Conservation (phyloP, 169 alveolate species). For the Amoebophrya sp. region DNA sequence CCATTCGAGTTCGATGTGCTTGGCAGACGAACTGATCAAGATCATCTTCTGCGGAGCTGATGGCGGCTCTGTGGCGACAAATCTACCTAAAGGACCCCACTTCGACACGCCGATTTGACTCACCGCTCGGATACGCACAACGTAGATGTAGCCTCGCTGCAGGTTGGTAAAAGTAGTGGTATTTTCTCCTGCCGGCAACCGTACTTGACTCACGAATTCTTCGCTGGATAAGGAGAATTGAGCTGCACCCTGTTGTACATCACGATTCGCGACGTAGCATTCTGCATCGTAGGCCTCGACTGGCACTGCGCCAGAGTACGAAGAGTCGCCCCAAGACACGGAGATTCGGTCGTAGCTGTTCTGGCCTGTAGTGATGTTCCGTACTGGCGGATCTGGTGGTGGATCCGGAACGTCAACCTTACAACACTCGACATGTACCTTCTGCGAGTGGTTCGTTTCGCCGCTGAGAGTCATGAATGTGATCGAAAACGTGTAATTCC, state of each 20-base stretch:
- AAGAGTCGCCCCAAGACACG: neutral
- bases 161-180: neutral
- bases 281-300: neutral
- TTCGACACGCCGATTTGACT: neutral
- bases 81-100: neutral
- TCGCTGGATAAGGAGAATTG: neutral
- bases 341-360: neutral
- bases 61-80: neutral
- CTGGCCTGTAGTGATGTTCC: neutral
- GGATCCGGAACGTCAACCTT: neutral
- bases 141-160: neutral
- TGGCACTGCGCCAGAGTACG: neutral
- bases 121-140: neutral
- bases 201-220: neutral
- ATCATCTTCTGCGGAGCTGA: neutral
- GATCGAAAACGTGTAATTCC: neutral
- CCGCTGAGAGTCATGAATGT: neutral
- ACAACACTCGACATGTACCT: neutral
- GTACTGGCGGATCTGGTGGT: neutral
- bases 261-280: neutral
- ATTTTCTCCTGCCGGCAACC: neutral
- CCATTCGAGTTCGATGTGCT: neutral
- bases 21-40: neutral
- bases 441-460: neutral
- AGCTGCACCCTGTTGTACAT: neutral